Evolutionary conservation across 1,284 basidiomycete genomes (phyloP), one percentile per base, ranked within the genome.

Genomic region (Irpex sp.): DNA sequence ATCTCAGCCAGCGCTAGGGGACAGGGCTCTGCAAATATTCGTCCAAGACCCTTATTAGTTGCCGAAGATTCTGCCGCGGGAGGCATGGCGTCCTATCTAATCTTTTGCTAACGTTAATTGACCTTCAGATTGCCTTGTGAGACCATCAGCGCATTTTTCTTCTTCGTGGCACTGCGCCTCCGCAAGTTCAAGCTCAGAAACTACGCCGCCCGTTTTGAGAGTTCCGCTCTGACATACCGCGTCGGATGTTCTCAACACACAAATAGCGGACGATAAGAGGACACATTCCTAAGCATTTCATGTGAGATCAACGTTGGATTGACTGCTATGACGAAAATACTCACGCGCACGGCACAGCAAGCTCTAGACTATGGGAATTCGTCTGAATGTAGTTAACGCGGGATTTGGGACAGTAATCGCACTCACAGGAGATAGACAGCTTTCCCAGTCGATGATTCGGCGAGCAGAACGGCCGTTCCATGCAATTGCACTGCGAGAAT

Each of bases 341-440:
- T 26, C 39, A 54, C 63, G 35, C 63, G 51, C 60, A 55, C 56
- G 26, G 37, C n/a, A 26, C 35, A 15, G 35, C 59, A 31, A n/a
- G 47, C 8, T 59, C 61, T 58, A 33, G 61, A 56, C 63, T 64
- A 39, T 60, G 63, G 60, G 59, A 62, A 65, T 54, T 26, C 26
- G 21, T 36, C 57, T 61, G n/a, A 33, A 54, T 33, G 53, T 26
- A 54, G 53, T 6, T 54, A 54, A 35, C 53, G 53, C 53, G 53
- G 53, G 53, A 54, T 54, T 54, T 54, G 53, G 53, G 47, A 15
- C 59, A 54, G 53, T 54, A 6, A 54, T 7, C 9, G n/a, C 26
- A 54, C 53, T 54, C 53, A 35, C 59, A 15, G 59, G 26, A 53
- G 59, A 36, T 54, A 26, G 53, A 21, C 53, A 54, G 53, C n/a